phyloP scores from a whole-genome alignment of 257 asterid genomes.

The Linderniella brevidens region DNA sequence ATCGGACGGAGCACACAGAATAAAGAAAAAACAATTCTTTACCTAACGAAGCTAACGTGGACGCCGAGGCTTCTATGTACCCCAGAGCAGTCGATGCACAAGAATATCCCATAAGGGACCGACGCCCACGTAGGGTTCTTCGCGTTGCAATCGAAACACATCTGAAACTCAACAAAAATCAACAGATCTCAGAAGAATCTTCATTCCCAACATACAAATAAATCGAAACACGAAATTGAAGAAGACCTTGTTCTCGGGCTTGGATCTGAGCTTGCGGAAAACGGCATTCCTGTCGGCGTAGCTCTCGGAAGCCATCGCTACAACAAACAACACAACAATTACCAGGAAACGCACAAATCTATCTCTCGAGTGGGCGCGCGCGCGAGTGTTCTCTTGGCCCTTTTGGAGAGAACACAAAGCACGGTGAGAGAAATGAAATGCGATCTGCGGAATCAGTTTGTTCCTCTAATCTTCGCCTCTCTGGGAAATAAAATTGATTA shows the following conservation, averaged over 20 bases:
- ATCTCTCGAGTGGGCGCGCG: no score
- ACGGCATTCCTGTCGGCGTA: slow-evolving; percentile 60
- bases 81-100: slow-evolving; percentile 91
- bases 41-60: slow-evolving; percentile 94
- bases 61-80: slow-evolving; percentile 93
- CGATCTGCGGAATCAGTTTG: no score
- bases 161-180: slow-evolving; percentile 26
- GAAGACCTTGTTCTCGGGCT: slow-evolving; percentile 70
- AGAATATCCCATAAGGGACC: slow-evolving; percentile 86
- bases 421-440: no score
- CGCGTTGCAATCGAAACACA: slow-evolving; percentile 97
- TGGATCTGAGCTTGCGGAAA: slow-evolving; percentile 80
- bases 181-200: slow-evolving; percentile 31
- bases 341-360: no score
- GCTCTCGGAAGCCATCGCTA: slow-evolving; percentile 54
- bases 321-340: no score
- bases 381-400: no score
- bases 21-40: neutral
- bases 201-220: slow-evolving; percentile 8
- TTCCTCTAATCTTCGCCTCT: no score
- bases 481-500: no score
- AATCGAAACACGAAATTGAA: slow-evolving; percentile 3
- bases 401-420: no score
- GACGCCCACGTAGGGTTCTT: slow-evolving; percentile 99
- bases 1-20: neutral